Base-by-base conservation (phyloP, 352 stramenopile species). In the Lagenidium sp. region DNA sequence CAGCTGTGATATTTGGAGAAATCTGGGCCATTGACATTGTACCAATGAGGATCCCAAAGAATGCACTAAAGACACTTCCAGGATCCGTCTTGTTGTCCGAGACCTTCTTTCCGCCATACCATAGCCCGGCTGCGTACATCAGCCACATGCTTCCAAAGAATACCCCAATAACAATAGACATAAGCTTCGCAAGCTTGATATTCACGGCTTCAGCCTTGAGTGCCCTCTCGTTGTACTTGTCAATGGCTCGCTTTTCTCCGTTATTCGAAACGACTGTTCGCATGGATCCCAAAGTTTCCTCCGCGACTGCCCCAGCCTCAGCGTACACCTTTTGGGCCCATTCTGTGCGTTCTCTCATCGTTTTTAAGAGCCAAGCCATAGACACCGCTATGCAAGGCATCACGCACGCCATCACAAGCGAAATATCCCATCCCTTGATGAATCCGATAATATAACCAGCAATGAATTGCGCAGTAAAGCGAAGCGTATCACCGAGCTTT, bases 1-100 rank as follows among this genome's bases (percentile, higher is more conserved):
- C 53, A 1, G 73, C 69, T 0, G 50, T 53, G 12, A 85, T 42
- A 45, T 80, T 83, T 0, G 73, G 73, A 1, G 52, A 69, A 36
- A 84, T 66, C 36, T 83, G 67, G 0, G 50, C 57, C 0, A 85
- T 19, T 4, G 69, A 68, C 1, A 55, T 47, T 0, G 68, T 63
- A 0, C 73, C 73, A 20, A 82, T 40, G 1, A 86, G 6, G 7
- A 82, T 70, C 8, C 47, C 73, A 22, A 80, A 77, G 41, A 85
- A 81, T 0, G 63, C 66, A 16, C 58, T 47, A 37, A 85, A 85
- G 19, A 81, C 67, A 3, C 41, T 36, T 3, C 40, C 44, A 2
- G 65, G 68, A 0, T 65, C 51, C 11, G 62, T 40, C 28, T 74
- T 47, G 23, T 28, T 36, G 11, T 57, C 41, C 0, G 46, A 32